Conservation (phyloP, 768 basidiomycete species). For the Agaricus sinodeliciosus region DNA sequence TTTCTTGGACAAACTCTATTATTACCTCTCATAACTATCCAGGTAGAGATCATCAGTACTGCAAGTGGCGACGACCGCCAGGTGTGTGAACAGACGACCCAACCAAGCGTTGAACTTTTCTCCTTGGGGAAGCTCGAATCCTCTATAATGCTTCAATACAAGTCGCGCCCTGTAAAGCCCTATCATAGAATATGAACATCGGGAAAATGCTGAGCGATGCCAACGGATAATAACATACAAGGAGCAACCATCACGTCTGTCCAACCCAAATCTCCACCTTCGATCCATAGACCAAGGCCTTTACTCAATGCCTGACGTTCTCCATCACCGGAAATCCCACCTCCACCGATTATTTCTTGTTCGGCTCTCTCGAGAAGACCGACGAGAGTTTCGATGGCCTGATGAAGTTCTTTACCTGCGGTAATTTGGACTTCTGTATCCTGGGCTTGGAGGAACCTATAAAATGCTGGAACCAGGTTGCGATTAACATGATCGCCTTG, state of each 20-base stretch:
- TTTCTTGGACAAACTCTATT: neutral
- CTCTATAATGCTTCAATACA: conserved; percentile 62
- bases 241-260: conserved; percentile 66
- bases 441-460: conserved; percentile 70
- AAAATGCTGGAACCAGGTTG: conserved; percentile 61
- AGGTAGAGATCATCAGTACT: conserved; percentile 62
- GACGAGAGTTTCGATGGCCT: conserved; percentile 44
- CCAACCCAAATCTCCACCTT: conserved; percentile 48
- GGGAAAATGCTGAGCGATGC: neutral
- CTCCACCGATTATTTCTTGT: conserved; percentile 30
- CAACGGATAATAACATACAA: conserved; percentile 36
- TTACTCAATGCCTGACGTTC: conserved; percentile 29
- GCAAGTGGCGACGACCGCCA: conserved; percentile 60
- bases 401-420: conserved; percentile 45
- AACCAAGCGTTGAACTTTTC: conserved; percentile 48
- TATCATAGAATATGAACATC: conserved; percentile 20
- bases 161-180: conserved; percentile 65
- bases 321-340: conserved; percentile 33
- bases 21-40: conserved; percentile 66
- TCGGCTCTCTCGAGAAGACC: conserved; percentile 52
- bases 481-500: conserved; percentile 66
- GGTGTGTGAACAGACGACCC: conserved; percentile 47
- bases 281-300: conserved; percentile 55
- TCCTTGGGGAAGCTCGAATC: conserved; percentile 48
- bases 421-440: conserved; percentile 44